Percentiles rank a stretch among this genome's conserved stretches.
Conservation (phyloP, 306 rosid species). For the Pterocarpus macrocarpus region DNA sequence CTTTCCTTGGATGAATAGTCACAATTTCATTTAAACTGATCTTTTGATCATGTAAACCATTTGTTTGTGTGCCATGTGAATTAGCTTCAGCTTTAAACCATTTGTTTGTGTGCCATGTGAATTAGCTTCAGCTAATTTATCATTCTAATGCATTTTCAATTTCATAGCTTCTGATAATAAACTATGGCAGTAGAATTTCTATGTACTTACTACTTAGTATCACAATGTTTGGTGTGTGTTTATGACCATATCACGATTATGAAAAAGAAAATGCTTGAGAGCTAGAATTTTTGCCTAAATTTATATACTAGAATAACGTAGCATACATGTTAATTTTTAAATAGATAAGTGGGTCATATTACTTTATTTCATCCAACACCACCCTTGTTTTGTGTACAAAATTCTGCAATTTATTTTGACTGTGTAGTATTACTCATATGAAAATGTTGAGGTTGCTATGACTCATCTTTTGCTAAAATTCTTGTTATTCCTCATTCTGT, state of each 20-base stretch:
- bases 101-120: neutral
- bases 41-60: conserved; percentile 12
- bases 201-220: neutral
- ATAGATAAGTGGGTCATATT: too few species aligned
- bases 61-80: neutral
- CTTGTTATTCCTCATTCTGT: neutral
- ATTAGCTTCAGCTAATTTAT: conserved; percentile 13
- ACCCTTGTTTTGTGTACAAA: too few species aligned
- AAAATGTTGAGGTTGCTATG: neutral
- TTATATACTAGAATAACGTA: too few species aligned
- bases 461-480: neutral
- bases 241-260: neutral
- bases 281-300: too few species aligned
- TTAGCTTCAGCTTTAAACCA: conserved; percentile 9
- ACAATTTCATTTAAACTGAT: conserved; percentile 2
- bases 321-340: too few species aligned
- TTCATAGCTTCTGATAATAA: conserved; percentile 18
- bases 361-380: too few species aligned
- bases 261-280: neutral
- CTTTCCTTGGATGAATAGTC: conserved; percentile 5
- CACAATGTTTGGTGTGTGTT: neutral
- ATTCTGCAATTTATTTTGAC: too few species aligned
- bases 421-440: neutral
- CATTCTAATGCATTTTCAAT: conserved; percentile 10
- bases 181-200: conserved; percentile 22